A percentile compares a stretch with the other conserved stretches of the same genome.
These are phyloP conservation scores for Leccinellum albellum DNA, from an alignment of 768 basidiomycete species.

Conservation along the genomic window DNA sequence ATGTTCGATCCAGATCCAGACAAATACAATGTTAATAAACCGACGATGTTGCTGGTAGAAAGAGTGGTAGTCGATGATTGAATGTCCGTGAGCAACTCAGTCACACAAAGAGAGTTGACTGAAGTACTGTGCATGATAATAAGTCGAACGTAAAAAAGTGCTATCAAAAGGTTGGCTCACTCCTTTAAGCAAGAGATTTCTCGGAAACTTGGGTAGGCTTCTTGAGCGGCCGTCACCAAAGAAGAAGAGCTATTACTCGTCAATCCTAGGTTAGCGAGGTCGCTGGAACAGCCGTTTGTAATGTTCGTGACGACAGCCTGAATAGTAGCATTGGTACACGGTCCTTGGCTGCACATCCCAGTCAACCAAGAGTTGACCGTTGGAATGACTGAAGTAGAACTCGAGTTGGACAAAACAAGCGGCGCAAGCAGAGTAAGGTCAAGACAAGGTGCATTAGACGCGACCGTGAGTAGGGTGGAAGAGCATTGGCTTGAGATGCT, in stretches of 20 bases:
- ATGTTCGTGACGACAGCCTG: slow-evolving; percentile 50
- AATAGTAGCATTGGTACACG: slow-evolving; percentile 61
- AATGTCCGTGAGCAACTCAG: slow-evolving; percentile 51
- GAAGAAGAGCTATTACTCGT: slow-evolving; percentile 10
- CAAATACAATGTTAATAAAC: slow-evolving; percentile 4
- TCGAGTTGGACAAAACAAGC: slow-evolving; percentile 24
- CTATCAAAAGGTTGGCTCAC: slow-evolving; percentile 37
- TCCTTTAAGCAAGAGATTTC: slow-evolving; percentile 60
- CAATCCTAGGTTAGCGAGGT: slow-evolving; percentile 32
- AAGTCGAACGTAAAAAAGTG: neutral
- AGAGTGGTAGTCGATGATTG: slow-evolving; percentile 34
- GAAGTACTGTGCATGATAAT: slow-evolving; percentile 27
- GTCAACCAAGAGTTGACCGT: slow-evolving; percentile 60
- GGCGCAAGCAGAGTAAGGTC: slow-evolving; percentile 34
- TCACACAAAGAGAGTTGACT: slow-evolving; percentile 49
- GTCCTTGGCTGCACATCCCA: slow-evolving; percentile 46
- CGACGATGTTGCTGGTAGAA: slow-evolving; percentile 17
- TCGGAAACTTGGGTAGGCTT: slow-evolving; percentile 54
- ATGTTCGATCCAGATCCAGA: slow-evolving; percentile 5
- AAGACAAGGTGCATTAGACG: slow-evolving; percentile 38
- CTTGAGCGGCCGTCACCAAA: slow-evolving; percentile 41
- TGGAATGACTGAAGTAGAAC: slow-evolving; percentile 32
- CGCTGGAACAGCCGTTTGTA: slow-evolving; percentile 46
- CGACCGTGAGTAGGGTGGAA: slow-evolving; percentile 42
- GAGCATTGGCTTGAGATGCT: slow-evolving; percentile 40